Conservation (phyloP, 1,139 yeast species). For the Starmera stellimalicola region DNA sequence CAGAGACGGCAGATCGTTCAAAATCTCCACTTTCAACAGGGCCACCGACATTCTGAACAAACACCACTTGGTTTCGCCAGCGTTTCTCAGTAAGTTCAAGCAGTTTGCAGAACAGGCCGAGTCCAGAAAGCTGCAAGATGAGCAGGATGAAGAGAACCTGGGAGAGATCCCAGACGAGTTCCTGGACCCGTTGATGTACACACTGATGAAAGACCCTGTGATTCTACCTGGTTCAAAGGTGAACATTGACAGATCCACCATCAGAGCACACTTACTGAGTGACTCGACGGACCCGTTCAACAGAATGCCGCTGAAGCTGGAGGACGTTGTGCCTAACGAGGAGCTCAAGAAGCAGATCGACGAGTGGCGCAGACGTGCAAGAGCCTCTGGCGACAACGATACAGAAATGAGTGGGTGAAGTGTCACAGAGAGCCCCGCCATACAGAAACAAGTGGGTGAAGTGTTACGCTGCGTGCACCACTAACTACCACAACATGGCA, state of each 20-base stretch:
- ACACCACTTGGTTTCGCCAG: constrained; percentile 42
- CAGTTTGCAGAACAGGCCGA: constrained; percentile 60
- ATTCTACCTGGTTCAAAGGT: constrained; percentile 78
- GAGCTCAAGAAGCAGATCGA: constrained; percentile 56
- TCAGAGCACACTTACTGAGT: constrained; percentile 86
- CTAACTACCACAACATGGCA: too few species aligned
- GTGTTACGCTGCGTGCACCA: too few species aligned
- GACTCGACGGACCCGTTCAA: constrained; percentile 97
- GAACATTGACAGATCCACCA: constrained; percentile 81
- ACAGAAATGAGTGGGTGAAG: constrained; percentile 14
- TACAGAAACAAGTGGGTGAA: too few species aligned
- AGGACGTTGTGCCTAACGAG: constrained; percentile 72
- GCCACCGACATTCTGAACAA: constrained; percentile 60
- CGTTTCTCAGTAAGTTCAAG: constrained; percentile 40
- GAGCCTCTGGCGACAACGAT: constrained; percentile 7
- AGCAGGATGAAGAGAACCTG: constrained; percentile 74
- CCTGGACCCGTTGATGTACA: constrained; percentile 92
- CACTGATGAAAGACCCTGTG: constrained; percentile 94
- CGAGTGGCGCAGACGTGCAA: constrained; percentile 25
- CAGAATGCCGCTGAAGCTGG: constrained; percentile 80
- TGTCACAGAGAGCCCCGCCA: too few species aligned
- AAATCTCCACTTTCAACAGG: constrained; percentile 51
- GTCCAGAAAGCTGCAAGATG: constrained; percentile 49
- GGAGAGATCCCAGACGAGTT: constrained; percentile 97
- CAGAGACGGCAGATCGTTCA: constrained; percentile 82